Percentiles rank a stretch among this genome's conserved stretches.
Conservation (phyloP, 2,329 filamentous ascomycete species). For the Fusarium sp. region DNA sequence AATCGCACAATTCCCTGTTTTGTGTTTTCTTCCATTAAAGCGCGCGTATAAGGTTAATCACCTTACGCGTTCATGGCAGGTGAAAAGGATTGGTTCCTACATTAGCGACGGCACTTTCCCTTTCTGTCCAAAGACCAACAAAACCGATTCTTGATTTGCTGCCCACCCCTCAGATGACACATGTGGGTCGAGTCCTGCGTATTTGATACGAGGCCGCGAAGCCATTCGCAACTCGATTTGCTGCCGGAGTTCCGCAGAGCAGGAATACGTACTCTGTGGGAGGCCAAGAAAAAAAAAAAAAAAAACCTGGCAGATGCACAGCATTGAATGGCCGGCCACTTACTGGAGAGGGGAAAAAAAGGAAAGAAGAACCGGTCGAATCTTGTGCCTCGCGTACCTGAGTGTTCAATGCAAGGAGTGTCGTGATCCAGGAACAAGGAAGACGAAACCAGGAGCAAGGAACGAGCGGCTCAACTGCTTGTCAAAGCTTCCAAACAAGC, state of each 20-base stretch:
- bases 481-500: slow-evolving; percentile 15
- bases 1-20: slow-evolving; percentile 25
- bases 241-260: slow-evolving; percentile 4
- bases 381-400: slow-evolving; percentile 3
- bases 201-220: slow-evolving; percentile 36
- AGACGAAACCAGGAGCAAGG: background rate
- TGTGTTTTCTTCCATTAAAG: slow-evolving; percentile 12
- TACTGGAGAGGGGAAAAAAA: background rate
- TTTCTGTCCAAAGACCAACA: slow-evolving; percentile 18
- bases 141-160: slow-evolving; percentile 9
- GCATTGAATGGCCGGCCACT: background rate
- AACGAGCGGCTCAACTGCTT: slow-evolving; percentile 10
- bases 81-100: slow-evolving; percentile 29
- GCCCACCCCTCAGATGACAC: slow-evolving; percentile 21
- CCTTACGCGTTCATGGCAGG: slow-evolving; percentile 12
- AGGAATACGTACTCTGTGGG: slow-evolving; percentile 8
- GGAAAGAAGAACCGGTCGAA: background rate
- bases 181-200: slow-evolving; percentile 28
- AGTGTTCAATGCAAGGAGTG: slow-evolving; percentile 4
- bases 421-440: slow-evolving; percentile 14
- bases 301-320: background rate
- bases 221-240: slow-evolving; percentile 29
- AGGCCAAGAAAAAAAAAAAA: background rate
- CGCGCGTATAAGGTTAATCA: slow-evolving; percentile 26
- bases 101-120: slow-evolving; percentile 31